phyloP scores from a whole-genome alignment of 305 asterid species.

The Fraxinus baroniana region DNA sequence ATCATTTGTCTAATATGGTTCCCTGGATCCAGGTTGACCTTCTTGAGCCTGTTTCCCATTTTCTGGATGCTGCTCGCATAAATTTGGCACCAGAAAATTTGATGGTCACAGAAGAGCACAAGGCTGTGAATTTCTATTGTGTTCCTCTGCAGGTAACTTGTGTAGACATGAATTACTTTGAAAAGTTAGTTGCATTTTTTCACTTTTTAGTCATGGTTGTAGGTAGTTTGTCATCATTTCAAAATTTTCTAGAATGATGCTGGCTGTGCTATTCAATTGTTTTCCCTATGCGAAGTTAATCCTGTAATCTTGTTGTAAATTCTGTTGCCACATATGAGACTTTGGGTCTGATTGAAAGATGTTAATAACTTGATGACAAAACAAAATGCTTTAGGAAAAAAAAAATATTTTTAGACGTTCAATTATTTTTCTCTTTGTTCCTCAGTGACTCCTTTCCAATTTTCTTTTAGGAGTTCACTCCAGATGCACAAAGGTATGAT shows the following conservation, averaged over 20 bases:
- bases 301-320: neutral
- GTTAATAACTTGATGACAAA: neutral
- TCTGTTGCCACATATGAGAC: neutral
- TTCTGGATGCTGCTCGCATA: conserved; percentile 75
- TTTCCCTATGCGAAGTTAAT: neutral
- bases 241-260: neutral
- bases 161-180: neutral
- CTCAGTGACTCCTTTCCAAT: conserved; percentile 14
- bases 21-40: conserved; percentile 75
- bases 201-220: conserved; percentile 3
- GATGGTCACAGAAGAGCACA: conserved; percentile 59
- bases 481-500: conserved; percentile 75
- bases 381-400: neutral
- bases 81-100: conserved; percentile 69
- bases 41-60: conserved; percentile 91
- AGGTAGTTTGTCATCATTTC: neutral
- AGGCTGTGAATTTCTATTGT: conserved; percentile 76
- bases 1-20: conserved; percentile 20
- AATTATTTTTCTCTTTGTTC: conserved; percentile 4
- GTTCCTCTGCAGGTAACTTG: conserved; percentile 78
- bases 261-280: neutral
- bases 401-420: neutral
- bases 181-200: neutral
- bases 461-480: conserved; percentile 72
- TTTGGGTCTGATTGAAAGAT: neutral